Conservation (phyloP, 352 stramenopile species). For the Globisporangium emineosum region DNA sequence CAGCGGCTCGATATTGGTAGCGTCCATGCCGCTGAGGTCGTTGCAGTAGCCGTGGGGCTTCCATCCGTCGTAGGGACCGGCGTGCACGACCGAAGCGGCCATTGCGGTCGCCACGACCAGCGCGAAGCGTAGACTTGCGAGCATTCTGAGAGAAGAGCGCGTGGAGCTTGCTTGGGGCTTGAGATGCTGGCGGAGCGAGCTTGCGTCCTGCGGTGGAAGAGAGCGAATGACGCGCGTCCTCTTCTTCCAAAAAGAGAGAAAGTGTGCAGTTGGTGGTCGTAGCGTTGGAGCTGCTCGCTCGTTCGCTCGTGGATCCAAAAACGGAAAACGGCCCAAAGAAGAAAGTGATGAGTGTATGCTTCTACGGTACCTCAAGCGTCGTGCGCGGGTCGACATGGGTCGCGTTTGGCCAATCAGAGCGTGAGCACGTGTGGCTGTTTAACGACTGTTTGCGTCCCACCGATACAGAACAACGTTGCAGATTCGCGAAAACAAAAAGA, state of each 20-base stretch:
- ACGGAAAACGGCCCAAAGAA: slow-evolving; percentile 5
- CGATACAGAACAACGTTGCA: not conserved
- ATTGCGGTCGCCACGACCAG: slow-evolving; percentile 21
- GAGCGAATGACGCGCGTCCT: slow-evolving; percentile 4
- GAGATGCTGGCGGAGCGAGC: not conserved
- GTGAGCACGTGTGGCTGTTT: too few species aligned
- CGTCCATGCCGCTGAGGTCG: slow-evolving; percentile 54
- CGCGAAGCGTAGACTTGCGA: slow-evolving; percentile 21
- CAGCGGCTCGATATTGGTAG: slow-evolving; percentile 54
- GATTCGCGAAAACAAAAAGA: not conserved
- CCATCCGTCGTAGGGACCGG: slow-evolving; percentile 69
- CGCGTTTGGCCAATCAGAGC: not conserved
- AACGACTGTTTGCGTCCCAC: too few species aligned
- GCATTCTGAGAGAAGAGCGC: slow-evolving; percentile 4
- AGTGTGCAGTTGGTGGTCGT: not conserved
- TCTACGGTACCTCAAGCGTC: not conserved
- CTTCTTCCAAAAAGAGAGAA: not conserved
- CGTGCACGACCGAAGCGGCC: slow-evolving; percentile 14
- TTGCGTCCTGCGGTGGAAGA: not conserved
- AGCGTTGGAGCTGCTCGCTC: not conserved
- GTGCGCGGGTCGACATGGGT: not conserved
- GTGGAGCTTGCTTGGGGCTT: not conserved
- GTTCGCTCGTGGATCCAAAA: not conserved
- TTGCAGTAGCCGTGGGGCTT: slow-evolving; percentile 83
- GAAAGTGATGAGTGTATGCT: slow-evolving; percentile 1